A percentile compares a stretch with the other conserved stretches of the same genome.
Conservation (phyloP, 257 asterid species). For the Solanum habrochaites region DNA sequence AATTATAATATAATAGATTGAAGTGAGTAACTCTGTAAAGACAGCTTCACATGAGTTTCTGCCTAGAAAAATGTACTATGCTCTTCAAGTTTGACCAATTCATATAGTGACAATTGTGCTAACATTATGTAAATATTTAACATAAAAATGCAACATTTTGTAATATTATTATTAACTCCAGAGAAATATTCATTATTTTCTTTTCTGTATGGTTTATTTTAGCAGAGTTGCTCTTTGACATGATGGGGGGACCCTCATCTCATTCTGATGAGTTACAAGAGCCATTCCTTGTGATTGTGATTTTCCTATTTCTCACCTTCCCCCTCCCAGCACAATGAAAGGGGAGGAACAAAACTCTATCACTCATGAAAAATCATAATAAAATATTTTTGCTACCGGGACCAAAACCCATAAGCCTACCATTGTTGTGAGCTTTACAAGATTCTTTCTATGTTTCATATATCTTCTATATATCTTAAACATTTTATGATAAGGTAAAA, state of each 20-base stretch:
- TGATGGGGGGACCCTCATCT: background rate
- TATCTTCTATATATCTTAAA: background rate
- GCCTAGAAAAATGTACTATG: background rate
- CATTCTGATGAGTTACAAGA: no score
- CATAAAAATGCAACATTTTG: background rate
- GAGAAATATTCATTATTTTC: background rate
- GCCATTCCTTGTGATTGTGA: background rate
- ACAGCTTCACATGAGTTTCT: background rate
- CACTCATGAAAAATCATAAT: slow-evolving; percentile 1
- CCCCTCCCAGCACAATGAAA: no score
- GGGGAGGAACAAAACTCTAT: no score
- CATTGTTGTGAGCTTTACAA: no score
- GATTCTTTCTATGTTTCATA: background rate
- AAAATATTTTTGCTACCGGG: no score
- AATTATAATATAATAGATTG: background rate
- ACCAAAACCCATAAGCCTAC: no score
- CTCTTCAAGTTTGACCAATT: background rate
- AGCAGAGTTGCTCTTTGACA: background rate
- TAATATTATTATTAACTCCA: background rate
- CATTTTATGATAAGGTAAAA: background rate
- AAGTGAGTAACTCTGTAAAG: background rate
- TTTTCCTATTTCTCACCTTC: no score
- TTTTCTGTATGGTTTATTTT: no score
- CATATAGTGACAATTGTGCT: background rate
- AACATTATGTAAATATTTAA: background rate